These are phyloP conservation scores for Tylopilus sp. DNA, from an alignment of 1,284 basidiomycete species.

Conservation along the genomic window DNA sequence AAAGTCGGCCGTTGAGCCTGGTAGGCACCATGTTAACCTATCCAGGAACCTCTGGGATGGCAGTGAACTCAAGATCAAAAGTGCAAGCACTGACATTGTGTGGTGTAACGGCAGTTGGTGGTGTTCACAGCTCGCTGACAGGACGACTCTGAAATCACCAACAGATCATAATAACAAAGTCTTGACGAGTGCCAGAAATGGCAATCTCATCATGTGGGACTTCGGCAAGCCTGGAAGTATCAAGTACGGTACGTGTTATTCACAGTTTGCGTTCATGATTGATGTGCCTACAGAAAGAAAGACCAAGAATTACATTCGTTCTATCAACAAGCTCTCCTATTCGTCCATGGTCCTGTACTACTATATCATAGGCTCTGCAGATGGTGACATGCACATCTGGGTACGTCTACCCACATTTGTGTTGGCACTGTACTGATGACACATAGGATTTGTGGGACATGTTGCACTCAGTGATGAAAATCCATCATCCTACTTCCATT, in stretches of 20 bases:
- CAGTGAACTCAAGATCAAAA: conserved; percentile 69
- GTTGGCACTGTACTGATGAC: neutral
- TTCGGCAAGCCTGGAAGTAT: conserved; percentile 59
- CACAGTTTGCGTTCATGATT: conserved; percentile 9
- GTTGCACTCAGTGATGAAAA: conserved; percentile 61
- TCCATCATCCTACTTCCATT: conserved; percentile 69
- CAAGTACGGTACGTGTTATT: conserved; percentile 59
- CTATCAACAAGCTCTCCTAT: conserved; percentile 69
- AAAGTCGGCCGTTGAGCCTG: conserved; percentile 50
- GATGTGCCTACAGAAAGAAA: conserved; percentile 51
- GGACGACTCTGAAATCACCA: neutral
- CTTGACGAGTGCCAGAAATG: conserved; percentile 76
- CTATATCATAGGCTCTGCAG: conserved; percentile 77
- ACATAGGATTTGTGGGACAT: conserved; percentile 73
- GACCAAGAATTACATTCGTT: conserved; percentile 68
- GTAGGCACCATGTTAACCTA: conserved; percentile 58
- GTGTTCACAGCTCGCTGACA: conserved; percentile 29
- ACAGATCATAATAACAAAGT: conserved; percentile 75
- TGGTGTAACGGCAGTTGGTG: conserved; percentile 70
- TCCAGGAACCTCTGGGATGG: conserved; percentile 71
- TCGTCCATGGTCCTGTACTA: conserved; percentile 60
- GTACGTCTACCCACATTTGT: conserved; percentile 40
- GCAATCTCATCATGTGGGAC: conserved; percentile 84
- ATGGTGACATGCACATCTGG: conserved; percentile 80
- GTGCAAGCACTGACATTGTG: conserved; percentile 70